These are phyloP conservation scores for Cladosporium sp. DNA, from an alignment of 2,329 filamentous ascomycete species.

Conservation along the genomic window DNA sequence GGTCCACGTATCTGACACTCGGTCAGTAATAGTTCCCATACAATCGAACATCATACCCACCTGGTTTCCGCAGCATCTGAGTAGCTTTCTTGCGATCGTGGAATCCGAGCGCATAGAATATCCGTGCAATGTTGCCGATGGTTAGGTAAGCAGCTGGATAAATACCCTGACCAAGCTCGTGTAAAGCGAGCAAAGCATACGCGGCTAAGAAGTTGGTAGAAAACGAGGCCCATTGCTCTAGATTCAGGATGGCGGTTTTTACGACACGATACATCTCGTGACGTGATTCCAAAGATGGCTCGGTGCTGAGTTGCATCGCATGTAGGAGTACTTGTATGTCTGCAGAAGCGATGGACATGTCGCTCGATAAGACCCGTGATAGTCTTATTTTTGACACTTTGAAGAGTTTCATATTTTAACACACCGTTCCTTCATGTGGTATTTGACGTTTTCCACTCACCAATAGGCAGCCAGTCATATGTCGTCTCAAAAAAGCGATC, in stretches of 20 bases:
- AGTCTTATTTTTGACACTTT: slow-evolving; percentile 5
- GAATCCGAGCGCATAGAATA: slow-evolving; percentile 15
- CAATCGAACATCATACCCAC: background rate
- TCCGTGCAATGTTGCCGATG: slow-evolving; percentile 11
- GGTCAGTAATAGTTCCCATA: background rate
- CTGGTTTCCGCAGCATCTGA: slow-evolving; percentile 8
- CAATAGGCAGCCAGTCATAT: slow-evolving; percentile 15
- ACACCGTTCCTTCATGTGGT: background rate
- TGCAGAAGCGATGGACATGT: background rate
- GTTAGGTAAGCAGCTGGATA: slow-evolving; percentile 19
- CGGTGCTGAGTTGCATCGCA: slow-evolving; percentile 13
- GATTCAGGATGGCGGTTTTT: slow-evolving; percentile 15
- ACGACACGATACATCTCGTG: background rate
- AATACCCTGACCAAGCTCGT: slow-evolving; percentile 18
- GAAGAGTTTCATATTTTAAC: too few relatives aligned
- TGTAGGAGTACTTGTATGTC: slow-evolving; percentile 9
- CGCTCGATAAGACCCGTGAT: slow-evolving; percentile 4
- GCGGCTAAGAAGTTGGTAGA: slow-evolving; percentile 17
- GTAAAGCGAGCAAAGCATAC: slow-evolving; percentile 15
- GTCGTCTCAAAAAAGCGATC: slow-evolving; percentile 12
- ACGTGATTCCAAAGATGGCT: background rate
- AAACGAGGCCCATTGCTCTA: slow-evolving; percentile 15
- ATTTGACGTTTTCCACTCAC: slow-evolving; percentile 7
- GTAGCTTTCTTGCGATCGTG: slow-evolving; percentile 20
- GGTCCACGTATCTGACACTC: slow-evolving; percentile 14